Evolutionary conservation across 1,284 basidiomycete genomes (phyloP), one percentile per base, ranked within the genome.

Genomic region (Austroboletus novae-zelandiae): DNA sequence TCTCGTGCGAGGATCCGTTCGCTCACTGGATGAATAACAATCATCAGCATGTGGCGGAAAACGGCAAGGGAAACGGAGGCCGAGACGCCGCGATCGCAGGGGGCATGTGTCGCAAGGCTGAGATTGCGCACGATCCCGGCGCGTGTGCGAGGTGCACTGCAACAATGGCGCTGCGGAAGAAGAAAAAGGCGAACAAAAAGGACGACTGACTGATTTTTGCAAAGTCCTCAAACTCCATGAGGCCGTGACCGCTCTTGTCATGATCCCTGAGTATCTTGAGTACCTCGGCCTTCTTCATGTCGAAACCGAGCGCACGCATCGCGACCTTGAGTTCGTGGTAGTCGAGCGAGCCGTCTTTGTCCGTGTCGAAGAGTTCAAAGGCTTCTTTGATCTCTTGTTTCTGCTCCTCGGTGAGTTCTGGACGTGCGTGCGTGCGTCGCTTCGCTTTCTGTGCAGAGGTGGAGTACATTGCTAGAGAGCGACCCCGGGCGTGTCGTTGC

Each of bases 261-360:
- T 96, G 83, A 63, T 98, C 96, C 40, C 94, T 78, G 53, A 99
- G 75, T 43, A 99, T 79, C 71, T 98, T 98, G 58, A 99, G 75
- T 47, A 99, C 95, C 71, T 99, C 97, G 0, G 93, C 91, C 74
- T 99, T 99, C 76, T 98, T 98, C 69, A 98, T 72, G 69, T 98
- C 97, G 66, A 99, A 99, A 1, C 97, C 97, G 42, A 99, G 75
- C 5, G 97, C 97, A 43, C 97, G 82, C 91, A 99, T 94, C 40
- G 96, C 94, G 58, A 99, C 97, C 70, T 98, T 98, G 62, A 99
- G 81, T 71, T 99, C 97, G 73, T 99, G 96, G 72, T 98, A 99
- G 74, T 96, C 94, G 55, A 97, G 79, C 47, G 80, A 86, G n/a
- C 94, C 93, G 65, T 99, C 96, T 77, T 98, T 98, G 79, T 99